phyloP scores from a whole-genome alignment of 2,329 filamentous ascomycete species.

The Xylaria digitata region DNA sequence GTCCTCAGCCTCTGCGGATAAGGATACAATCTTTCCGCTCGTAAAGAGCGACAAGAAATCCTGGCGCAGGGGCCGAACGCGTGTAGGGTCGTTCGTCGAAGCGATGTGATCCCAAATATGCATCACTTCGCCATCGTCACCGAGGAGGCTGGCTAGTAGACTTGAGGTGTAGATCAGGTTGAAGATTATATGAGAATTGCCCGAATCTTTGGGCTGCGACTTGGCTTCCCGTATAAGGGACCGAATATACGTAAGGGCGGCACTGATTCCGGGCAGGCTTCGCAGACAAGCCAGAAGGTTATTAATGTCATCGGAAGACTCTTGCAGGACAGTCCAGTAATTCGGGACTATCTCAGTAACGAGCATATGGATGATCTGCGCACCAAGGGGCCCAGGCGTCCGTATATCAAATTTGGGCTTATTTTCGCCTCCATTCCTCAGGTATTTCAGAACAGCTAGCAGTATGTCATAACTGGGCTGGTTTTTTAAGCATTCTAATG shows the following conservation, averaged over 20 bases:
- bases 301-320: conserved; percentile 57
- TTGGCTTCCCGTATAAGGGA: conserved; percentile 67
- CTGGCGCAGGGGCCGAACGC: conserved; percentile 53
- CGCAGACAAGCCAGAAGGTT: conserved; percentile 73
- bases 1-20: conserved; percentile 67
- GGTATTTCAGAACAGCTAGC: conserved; percentile 62
- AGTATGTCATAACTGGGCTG: conserved; percentile 72
- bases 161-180: conserved; percentile 59
- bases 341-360: conserved; percentile 81
- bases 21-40: conserved; percentile 61
- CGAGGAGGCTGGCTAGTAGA: conserved; percentile 57
- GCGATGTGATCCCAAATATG: conserved; percentile 43
- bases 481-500: conserved; percentile 68
- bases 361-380: conserved; percentile 80
- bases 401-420: conserved; percentile 65
- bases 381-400: conserved; percentile 72
- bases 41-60: conserved; percentile 61
- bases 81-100: conserved; percentile 37
- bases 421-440: conserved; percentile 53
- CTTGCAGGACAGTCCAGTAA: conserved; percentile 77
- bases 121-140: conserved; percentile 48
- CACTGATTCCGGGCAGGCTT: conserved; percentile 81
- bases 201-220: conserved; percentile 51
- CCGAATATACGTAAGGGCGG: conserved; percentile 76
- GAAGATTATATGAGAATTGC: conserved; percentile 56